Base-by-base conservation (phyloP, 2,329 filamentous ascomycete species). In the Leptographium flavum region DNA sequence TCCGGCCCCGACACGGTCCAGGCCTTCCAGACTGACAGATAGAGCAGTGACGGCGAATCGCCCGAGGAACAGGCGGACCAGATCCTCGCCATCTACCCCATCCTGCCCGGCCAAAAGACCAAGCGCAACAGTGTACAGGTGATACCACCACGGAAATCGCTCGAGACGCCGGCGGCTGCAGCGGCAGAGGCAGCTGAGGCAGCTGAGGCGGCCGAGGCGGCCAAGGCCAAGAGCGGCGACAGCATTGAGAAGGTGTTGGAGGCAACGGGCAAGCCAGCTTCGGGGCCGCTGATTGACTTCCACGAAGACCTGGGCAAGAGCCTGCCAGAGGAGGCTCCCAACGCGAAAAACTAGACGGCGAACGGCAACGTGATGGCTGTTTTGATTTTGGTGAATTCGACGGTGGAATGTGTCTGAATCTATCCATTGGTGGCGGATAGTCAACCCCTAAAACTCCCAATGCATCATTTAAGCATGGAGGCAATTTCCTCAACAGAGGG, bases 71-170 rank as follows among this genome's bases (percentile, higher is more conserved):
- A 87, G 56, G 72, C 76, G 5, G 74, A 93, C 57, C 90, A 96
- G 60, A 87, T 96, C 45, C 70, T 93, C 54, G 73, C 83, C 22
- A 87, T 96, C 48, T 83, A 86, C 43, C 87, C 92, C 2, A 83
- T 98, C 48, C 59, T 96, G 23, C 76, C 77, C 33, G 88, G 87
- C 28, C 87, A 94, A 60, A 76, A 73, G 54, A 60, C 67, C 22
- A 63, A 65, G 36, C 63, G 70, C 45, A 66, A 70, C 59, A 73
- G 74, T 53, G 59, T 82, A 47, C 73, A 78, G 49, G 67, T 73
- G 49, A 65, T 66, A 41, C 47, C 57, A 13, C 54, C 56, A 8
- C 50, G 52, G 33, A 46, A 38, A 14, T 54, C 48, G 44, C 22
- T 53, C 23, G 47, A 38, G 25, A 19, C 52, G 39, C 52, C 28